These are phyloP conservation scores for Boletus subcaerulescens DNA, from an alignment of 768 basidiomycete genomes.

Conservation along the genomic window DNA sequence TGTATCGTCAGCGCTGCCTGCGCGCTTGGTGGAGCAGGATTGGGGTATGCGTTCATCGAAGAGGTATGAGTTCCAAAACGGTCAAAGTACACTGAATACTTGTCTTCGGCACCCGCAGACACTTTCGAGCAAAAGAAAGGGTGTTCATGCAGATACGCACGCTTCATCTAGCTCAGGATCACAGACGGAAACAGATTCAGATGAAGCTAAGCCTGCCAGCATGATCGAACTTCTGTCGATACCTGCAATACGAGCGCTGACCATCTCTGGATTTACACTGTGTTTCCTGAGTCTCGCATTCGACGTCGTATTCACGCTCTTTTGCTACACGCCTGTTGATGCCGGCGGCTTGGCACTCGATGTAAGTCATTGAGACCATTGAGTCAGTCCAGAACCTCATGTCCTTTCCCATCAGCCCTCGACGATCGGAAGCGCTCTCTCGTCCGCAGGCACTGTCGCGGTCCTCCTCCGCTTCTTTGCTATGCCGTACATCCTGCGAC, in stretches of 20 bases:
- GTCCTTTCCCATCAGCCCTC: constrained; percentile 36
- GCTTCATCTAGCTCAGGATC: not conserved
- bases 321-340: constrained; percentile 56
- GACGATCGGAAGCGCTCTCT: constrained; percentile 56
- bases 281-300: constrained; percentile 54
- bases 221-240: constrained; percentile 41
- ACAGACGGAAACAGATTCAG: not conserved
- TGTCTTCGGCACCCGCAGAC: not conserved
- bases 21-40: constrained; percentile 1
- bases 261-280: constrained; percentile 48
- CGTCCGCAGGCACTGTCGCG: constrained; percentile 47
- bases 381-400: not conserved
- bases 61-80: constrained; percentile 12
- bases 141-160: no score
- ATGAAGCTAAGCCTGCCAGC: constrained; percentile 16
- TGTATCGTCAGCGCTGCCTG: constrained; percentile 12
- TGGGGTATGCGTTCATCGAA: constrained; percentile 19
- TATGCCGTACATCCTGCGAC: constrained; percentile 51
- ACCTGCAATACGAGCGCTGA: constrained; percentile 51
- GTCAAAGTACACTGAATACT: not conserved
- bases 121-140: not conserved
- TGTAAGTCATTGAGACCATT: constrained; percentile 28
- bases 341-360: constrained; percentile 56
- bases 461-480: constrained; percentile 47
- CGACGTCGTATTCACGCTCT: constrained; percentile 64